Base-by-base conservation (phyloP, 2,329 filamentous ascomycete species). In the Ceratocystiopsis brevicomis region DNA sequence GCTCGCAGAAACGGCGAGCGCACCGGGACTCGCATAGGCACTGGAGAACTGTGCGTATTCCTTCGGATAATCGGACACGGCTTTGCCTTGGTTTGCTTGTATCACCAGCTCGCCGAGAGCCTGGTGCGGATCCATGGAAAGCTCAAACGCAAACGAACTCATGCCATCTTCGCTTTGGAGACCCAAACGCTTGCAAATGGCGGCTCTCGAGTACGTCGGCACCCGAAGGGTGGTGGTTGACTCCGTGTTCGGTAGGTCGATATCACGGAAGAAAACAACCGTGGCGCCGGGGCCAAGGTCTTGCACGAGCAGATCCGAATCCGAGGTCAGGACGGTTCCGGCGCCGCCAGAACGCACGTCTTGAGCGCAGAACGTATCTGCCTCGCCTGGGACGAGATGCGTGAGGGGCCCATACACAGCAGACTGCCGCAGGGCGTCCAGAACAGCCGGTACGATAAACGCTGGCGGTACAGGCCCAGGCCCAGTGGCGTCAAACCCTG, bases 221-320 rank as follows among this genome's bases (percentile, higher is more conserved):
- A 51, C 53, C 1, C 44, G 21, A 1, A 56, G 41, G 4, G 40
- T 12, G 48, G 4, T 41, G 16, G 2, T n/a, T 14, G n/a, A 47
- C 39, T 1, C 32, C 9, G 19, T 43, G 38, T 3, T 17, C 12
- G 12, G 25, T 41, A 51, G 18, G 33, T 72, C 65, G 1, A 88
- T 57, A 40, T 84, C 78, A 44, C 69, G 66, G 30, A 93, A 69
- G 45, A 88, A 78, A 0, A 76, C 63, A 0, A 93, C 74, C 1
- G 66, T 64, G 0, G 79, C 79, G 1, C 67, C 49, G 0, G 54
- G 40, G 0, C 77, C 78, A 10, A 88, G 66, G 45, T 84, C 69
- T 54, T 87, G 78, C 0, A 88, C 67, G 0, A 93, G 63, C 10
- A 95, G 66, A 54, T 96, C 88, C 0, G 86, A 92, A 53, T 96